A percentile compares a stretch with the other conserved stretches of the same genome.
Conservation (phyloP, 352 stramenopile genomes). For the Globisporangium mamillatum region DNA sequence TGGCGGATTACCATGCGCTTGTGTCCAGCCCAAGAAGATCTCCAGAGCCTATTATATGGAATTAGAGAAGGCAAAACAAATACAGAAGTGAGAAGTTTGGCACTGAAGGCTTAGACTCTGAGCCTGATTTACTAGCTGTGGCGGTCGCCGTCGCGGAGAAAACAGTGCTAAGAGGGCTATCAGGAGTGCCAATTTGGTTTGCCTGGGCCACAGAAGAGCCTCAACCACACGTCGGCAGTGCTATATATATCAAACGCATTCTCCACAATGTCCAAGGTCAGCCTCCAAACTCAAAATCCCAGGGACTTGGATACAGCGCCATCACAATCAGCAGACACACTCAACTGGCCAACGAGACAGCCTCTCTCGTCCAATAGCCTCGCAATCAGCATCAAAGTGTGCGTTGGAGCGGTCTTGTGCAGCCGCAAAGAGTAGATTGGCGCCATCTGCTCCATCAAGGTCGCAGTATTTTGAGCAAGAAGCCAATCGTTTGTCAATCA, state of each 20-base stretch:
- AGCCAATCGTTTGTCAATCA: neutral
- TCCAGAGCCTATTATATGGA: too few relatives aligned
- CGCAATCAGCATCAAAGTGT: neutral
- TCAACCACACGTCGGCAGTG: slow-evolving; percentile 11
- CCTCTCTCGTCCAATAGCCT: neutral
- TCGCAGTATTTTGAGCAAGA: too few relatives aligned
- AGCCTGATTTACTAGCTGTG: neutral
- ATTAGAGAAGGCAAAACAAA: neutral
- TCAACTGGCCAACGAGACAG: neutral
- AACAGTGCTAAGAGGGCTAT: slow-evolving; percentile 5
- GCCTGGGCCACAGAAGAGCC: slow-evolving; percentile 21
- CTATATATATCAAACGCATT: neutral
- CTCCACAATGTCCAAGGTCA: neutral
- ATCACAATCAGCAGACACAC: neutral
- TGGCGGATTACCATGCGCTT: too few relatives aligned
- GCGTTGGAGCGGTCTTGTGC: neutral
- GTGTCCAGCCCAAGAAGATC: too few relatives aligned
- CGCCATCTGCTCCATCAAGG: neutral
- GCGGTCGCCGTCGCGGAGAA: neutral
- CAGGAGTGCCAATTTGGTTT: slow-evolving; percentile 23
- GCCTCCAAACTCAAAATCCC: neutral
- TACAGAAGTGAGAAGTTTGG: neutral
- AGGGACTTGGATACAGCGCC: neutral
- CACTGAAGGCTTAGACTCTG: neutral
- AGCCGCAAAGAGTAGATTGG: slow-evolving; percentile 6